Conservation (phyloP, 768 basidiomycete genomes). For the Cyathus striatus region DNA sequence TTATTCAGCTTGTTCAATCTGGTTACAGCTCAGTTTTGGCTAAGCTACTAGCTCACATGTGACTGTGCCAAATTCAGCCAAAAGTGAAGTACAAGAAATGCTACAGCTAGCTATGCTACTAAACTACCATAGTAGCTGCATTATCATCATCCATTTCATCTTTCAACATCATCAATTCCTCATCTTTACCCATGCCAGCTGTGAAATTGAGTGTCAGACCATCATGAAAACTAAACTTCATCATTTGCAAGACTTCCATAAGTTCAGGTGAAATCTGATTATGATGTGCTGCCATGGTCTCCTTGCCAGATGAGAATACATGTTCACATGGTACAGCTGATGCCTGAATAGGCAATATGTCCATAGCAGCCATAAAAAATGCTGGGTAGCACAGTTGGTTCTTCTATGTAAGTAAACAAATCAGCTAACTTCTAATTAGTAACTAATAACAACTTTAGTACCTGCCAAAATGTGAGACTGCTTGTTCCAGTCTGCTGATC, state of each 20-base stretch:
- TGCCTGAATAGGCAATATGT: conserved; percentile 2
- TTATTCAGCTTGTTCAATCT: too few species aligned
- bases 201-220: not conserved
- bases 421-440: not conserved
- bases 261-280: not conserved
- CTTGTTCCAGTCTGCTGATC: not conserved
- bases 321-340: conserved; percentile 3
- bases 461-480: not conserved
- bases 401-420: not conserved
- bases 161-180: not conserved
- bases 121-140: too few species aligned
- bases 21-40: too few species aligned
- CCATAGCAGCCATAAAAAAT: conserved; percentile 1
- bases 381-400: not conserved
- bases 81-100: too few species aligned
- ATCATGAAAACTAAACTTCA: not conserved
- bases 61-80: too few species aligned
- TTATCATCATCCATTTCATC: too few species aligned
- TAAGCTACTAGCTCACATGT: too few species aligned
- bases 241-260: conserved; percentile 1
- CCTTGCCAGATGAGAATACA: conserved; percentile 2
- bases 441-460: not conserved
- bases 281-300: not conserved
- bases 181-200: not conserved
- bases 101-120: too few species aligned